Evolutionary conservation across 495 filamentous ascomycete species (phyloP), one percentile per base, ranked within the genome.

Genomic region (Achaetomiella virescens): DNA sequence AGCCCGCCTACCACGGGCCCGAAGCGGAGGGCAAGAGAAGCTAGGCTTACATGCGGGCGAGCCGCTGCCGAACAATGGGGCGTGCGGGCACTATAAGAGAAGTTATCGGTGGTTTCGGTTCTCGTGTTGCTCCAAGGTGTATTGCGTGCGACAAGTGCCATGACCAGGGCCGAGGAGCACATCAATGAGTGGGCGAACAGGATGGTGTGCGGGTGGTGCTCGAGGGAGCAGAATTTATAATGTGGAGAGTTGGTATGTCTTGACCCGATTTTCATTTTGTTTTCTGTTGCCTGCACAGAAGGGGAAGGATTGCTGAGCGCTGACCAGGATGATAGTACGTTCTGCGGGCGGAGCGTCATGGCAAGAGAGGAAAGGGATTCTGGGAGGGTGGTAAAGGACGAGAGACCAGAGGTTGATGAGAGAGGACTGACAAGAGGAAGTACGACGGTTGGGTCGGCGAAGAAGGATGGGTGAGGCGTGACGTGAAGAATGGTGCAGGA

Each of bases 321-420:
- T 31, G 27, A 31, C 27, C 4, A 5, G 27, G 9, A 5, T 1
- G 6, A 5, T 37, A 56, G 54, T 61, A 79, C 74, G 0, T 81
- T 90, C 47, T 96, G 91, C 66, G 86, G 82, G 58, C 72, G 84
- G n/a, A 77, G 73, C 20, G 78, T 96, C 1, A 75, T 90, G 84
- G 88, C 6, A 66, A 66, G 47, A 58, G 63, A 31, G 86, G 87
- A 0, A 82, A 75, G 54, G 90, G 90, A 8, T 96, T 89, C 66
- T 96, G 91, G 91, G 91, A 96, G 72, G 91, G 90, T 15, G 91
- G 91, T 2, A 91, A 89, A 67, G 90, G 10, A 92, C 86, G n/a
- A 71, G 88, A 48, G 85, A 88, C 67, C 81, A 76, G 66, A 68
- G 66, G 18, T 66, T 78, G 55, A 90, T 91, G 88, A 86, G 84